Percentiles rank a stretch among this genome's conserved stretches.
These are phyloP conservation scores for Leonotis leonurus DNA, from an alignment of 257 asterid genomes.

Conservation along the genomic window DNA sequence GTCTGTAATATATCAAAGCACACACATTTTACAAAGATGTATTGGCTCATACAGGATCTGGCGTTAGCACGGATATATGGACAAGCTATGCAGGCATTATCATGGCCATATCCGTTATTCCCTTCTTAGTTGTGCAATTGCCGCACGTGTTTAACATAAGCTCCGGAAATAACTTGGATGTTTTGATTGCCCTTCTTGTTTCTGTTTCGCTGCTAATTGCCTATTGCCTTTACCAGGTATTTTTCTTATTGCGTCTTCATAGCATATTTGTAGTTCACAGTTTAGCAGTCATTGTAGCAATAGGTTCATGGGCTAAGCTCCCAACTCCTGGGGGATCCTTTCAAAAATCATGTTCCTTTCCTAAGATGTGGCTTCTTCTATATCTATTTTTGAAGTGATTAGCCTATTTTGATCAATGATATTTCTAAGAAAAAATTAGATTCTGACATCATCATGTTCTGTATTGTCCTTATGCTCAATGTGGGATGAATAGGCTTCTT, in stretches of 20 bases:
- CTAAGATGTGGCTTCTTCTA: neutral
- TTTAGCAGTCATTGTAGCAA: neutral
- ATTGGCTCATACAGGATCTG: slow-evolving; percentile 65
- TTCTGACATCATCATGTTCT: neutral
- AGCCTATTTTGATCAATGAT: neutral
- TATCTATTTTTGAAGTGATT: neutral
- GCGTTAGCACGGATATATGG: slow-evolving; percentile 77
- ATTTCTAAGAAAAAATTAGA: neutral
- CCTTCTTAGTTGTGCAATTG: slow-evolving; percentile 69
- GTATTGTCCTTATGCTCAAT: neutral
- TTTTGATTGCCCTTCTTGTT: slow-evolving; percentile 65
- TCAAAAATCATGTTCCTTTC: neutral
- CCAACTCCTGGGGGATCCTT: neutral
- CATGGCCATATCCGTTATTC: slow-evolving; percentile 81
- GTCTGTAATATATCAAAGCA: neutral
- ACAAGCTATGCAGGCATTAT: slow-evolving; percentile 83
- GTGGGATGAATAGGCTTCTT: neutral
- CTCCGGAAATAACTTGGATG: slow-evolving; percentile 64
- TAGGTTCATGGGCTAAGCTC: neutral
- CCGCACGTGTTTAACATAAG: slow-evolving; percentile 54
- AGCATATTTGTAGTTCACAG: neutral
- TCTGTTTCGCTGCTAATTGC: slow-evolving; percentile 52
- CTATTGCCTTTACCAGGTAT: slow-evolving; percentile 90
- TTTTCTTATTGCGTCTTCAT: neutral
- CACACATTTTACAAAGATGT: slow-evolving; percentile 1